Percentiles rank a stretch among this genome's conserved stretches.
Conservation (phyloP, 345 rosid species). For the Chamaenerion angustifolium region DNA sequence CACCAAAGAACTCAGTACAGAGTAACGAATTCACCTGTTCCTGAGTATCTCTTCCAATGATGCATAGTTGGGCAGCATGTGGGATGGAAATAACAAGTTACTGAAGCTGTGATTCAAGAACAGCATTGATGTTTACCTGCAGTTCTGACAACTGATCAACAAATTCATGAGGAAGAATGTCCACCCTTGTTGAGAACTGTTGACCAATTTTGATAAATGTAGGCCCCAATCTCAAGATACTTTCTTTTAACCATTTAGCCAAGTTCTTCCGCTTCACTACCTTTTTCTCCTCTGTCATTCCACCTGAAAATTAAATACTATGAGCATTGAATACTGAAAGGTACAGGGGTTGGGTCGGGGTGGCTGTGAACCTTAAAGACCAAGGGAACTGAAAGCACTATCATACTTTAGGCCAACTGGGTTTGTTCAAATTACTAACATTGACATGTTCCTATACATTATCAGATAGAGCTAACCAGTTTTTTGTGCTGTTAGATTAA, state of each 20-base stretch:
- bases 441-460: too few relatives aligned
- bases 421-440: too few relatives aligned
- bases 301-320: conserved; percentile 35
- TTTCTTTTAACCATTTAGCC: conserved; percentile 94
- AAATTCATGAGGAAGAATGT: conserved; percentile 94
- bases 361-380: neutral
- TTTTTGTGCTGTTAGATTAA: too few relatives aligned
- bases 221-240: conserved; percentile 82
- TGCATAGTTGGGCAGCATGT: too few relatives aligned
- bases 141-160: conserved; percentile 95
- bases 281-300: conserved; percentile 79
- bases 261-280: conserved; percentile 49
- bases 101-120: too few relatives aligned
- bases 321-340: neutral
- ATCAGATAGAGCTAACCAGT: too few relatives aligned
- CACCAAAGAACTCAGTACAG: conserved; percentile 5
- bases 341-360: conserved; percentile 1
- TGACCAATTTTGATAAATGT: conserved; percentile 97
- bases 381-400: too few relatives aligned
- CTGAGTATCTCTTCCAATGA: neutral
- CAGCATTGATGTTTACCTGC: conserved; percentile 39
- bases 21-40: neutral
- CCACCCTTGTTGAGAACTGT: conserved; percentile 95
- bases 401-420: too few relatives aligned
- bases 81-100: too few relatives aligned